phyloP scores from a whole-genome alignment of 2,329 filamentous ascomycete species.

The Chaetomiaceae sp. region DNA sequence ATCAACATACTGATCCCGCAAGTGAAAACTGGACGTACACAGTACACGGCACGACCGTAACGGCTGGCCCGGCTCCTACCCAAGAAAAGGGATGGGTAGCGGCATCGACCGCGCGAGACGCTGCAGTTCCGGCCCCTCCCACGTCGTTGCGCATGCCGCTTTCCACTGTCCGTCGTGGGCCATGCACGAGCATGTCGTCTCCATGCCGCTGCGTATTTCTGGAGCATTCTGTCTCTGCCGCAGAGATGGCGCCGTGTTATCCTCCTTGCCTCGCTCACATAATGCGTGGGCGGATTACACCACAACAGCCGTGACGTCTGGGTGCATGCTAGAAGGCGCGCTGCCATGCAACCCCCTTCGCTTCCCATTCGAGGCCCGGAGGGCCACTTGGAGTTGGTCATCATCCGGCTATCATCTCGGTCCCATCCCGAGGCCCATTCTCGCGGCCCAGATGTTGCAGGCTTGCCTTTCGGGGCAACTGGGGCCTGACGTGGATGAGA shows the following conservation, averaged over 20 bases:
- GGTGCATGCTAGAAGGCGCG: constrained; percentile 12
- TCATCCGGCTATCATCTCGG: constrained; percentile 14
- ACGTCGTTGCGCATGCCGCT: too few relatives aligned
- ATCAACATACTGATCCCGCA: not conserved
- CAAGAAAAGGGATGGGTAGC: not conserved
- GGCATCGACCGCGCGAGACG: constrained; percentile 6
- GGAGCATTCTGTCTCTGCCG: not conserved
- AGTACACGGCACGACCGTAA: not conserved
- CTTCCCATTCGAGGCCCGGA: constrained; percentile 3
- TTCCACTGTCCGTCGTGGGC: too few relatives aligned
- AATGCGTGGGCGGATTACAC: constrained; percentile 15
- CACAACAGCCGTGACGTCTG: constrained; percentile 13
- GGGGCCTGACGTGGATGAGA: constrained; percentile 3
- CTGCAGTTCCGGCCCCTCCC: not conserved
- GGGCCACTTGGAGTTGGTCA: constrained; percentile 10
- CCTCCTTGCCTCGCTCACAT: constrained; percentile 8
- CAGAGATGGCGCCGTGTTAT: not conserved
- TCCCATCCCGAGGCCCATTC: constrained; percentile 18
- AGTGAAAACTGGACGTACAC: not conserved
- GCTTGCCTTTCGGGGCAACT: constrained; percentile 4
- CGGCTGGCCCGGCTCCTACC: not conserved
- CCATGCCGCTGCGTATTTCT: not conserved
- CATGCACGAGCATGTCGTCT: too few relatives aligned
- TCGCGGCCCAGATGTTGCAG: constrained; percentile 11
- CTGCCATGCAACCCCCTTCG: constrained; percentile 16